Evolutionary conservation across 768 basidiomycete species (phyloP).

Genomic region (Austroboletus eburneus): DNA sequence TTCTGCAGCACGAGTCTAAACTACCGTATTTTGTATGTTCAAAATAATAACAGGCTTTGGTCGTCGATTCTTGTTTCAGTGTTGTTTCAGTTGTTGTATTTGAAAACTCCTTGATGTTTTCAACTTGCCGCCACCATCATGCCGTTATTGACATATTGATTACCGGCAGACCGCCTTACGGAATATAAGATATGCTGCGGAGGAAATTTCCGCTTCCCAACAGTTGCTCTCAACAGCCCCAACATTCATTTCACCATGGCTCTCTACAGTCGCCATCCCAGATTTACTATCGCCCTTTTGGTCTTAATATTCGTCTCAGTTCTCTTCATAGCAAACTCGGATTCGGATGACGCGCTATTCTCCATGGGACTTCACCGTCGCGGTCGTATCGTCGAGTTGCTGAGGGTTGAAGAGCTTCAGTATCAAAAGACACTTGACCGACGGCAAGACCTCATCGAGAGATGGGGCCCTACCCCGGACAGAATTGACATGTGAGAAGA

Average conservation of each 20-base stretch:
- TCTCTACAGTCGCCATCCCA: slow-evolving; percentile 28
- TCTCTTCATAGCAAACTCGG: slow-evolving; percentile 25
- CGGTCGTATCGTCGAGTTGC: slow-evolving; percentile 5
- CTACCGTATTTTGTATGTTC: too few species aligned
- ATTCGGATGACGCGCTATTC: slow-evolving; percentile 3
- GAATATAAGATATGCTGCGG: too few species aligned
- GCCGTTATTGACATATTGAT: too few species aligned
- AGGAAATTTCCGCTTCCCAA: background rate
- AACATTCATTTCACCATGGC: slow-evolving; percentile 17
- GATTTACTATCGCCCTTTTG: slow-evolving; percentile 28
- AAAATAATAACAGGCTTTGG: too few species aligned
- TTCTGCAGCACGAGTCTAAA: too few species aligned
- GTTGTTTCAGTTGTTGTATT: too few species aligned
- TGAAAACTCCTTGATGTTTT: too few species aligned
- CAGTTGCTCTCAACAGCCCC: slow-evolving; percentile 10
- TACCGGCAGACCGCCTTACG: too few species aligned
- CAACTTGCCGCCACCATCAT: too few species aligned
- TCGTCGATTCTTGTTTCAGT: too few species aligned
- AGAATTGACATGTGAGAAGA: slow-evolving; percentile 35
- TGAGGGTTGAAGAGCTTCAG: slow-evolving; percentile 20
- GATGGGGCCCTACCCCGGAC: slow-evolving; percentile 51
- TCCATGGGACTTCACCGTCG: background rate
- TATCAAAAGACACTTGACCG: slow-evolving; percentile 41
- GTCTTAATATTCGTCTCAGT: slow-evolving; percentile 24
- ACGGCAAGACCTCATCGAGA: slow-evolving; percentile 45